These are phyloP conservation scores for Diaporthe caulivora DNA, from an alignment of 2,329 filamentous ascomycete genomes.

Conservation along the genomic window DNA sequence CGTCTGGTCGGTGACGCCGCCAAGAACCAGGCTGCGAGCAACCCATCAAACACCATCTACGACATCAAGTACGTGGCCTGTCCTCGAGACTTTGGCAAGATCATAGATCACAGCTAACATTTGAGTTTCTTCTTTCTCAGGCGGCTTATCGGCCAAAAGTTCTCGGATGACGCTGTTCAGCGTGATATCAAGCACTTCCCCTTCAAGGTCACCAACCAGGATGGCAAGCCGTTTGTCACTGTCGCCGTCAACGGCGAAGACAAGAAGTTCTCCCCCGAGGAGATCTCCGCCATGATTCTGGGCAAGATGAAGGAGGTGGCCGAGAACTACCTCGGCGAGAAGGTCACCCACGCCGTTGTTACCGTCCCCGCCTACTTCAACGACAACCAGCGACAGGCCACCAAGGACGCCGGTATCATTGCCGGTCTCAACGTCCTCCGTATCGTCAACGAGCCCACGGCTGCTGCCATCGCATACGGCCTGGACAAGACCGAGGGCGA, in stretches of 20 bases:
- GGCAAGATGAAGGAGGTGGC: slow-evolving; percentile 89
- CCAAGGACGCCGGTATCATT: slow-evolving; percentile 93
- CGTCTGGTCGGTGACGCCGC: slow-evolving; percentile 96
- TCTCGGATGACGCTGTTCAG: slow-evolving; percentile 86
- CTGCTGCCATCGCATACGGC: slow-evolving; percentile 94
- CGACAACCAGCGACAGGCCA: slow-evolving; percentile 96
- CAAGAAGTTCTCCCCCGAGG: slow-evolving; percentile 84
- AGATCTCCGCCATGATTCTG: slow-evolving; percentile 84
- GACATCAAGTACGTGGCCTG: slow-evolving; percentile 80
- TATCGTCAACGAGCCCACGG: slow-evolving; percentile 96
- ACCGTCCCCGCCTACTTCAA: slow-evolving; percentile 99
- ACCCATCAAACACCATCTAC: slow-evolving; percentile 82
- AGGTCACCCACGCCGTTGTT: slow-evolving; percentile 89
- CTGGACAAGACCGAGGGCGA: slow-evolving; percentile 88
- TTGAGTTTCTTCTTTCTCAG: slow-evolving; percentile 54
- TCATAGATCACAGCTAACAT: neutral
- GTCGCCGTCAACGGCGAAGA: slow-evolving; percentile 74
- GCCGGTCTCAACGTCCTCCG: slow-evolving; percentile 95
- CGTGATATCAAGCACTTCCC: slow-evolving; percentile 98
- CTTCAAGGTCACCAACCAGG: slow-evolving; percentile 91
- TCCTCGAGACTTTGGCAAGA: neutral
- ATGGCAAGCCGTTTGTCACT: slow-evolving; percentile 88
- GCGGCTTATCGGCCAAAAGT: slow-evolving; percentile 89
- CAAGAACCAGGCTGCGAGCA: slow-evolving; percentile 92
- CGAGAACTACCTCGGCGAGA: slow-evolving; percentile 83